phyloP scores from a whole-genome alignment of 371 early-diverging fungal genomes.

The Mortierella sp. region DNA sequence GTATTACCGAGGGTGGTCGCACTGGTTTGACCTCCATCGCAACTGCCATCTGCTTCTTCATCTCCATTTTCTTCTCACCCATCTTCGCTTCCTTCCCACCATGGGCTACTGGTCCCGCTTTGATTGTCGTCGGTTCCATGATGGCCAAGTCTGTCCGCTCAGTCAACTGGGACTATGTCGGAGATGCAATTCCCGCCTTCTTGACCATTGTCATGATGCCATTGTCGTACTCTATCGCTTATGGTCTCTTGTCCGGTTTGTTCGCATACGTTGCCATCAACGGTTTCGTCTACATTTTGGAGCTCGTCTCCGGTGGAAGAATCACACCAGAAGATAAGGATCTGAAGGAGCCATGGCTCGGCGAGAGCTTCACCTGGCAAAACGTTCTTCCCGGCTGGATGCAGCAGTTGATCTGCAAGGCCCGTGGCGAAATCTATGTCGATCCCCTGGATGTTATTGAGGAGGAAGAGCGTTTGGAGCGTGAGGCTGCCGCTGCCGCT shows the following conservation, averaged over 20 bases:
- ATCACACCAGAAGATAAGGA: conserved; percentile 49
- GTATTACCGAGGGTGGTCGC: conserved; percentile 86
- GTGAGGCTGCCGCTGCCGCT: conserved; percentile 44
- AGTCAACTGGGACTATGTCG: conserved; percentile 86
- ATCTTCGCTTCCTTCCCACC: conserved; percentile 89
- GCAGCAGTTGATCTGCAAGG: conserved; percentile 44
- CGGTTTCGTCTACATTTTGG: conserved; percentile 33
- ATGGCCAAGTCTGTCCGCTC: conserved; percentile 77
- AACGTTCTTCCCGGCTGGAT: conserved; percentile 48
- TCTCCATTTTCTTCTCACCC: conserved; percentile 86
- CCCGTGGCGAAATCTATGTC: conserved; percentile 38
- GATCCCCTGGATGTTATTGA: conserved; percentile 51
- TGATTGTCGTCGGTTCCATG: conserved; percentile 85
- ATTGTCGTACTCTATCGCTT: conserved; percentile 70
- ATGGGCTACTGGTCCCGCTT: conserved; percentile 87
- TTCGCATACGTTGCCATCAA: conserved; percentile 52
- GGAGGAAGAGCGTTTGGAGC: conserved; percentile 54
- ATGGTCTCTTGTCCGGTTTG: conserved; percentile 53
- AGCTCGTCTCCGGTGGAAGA: conserved; percentile 40
- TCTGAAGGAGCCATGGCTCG: conserved; percentile 41
- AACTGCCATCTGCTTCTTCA: conserved; percentile 78
- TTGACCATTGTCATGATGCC: conserved; percentile 83
- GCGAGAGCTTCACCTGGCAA: conserved; percentile 36
- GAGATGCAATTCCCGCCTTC: conserved; percentile 86
- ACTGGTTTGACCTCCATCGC: conserved; percentile 84